These are phyloP conservation scores for Oligophagozyma castellii DNA, from an alignment of 1,139 yeast genomes.

Conservation along the genomic window DNA sequence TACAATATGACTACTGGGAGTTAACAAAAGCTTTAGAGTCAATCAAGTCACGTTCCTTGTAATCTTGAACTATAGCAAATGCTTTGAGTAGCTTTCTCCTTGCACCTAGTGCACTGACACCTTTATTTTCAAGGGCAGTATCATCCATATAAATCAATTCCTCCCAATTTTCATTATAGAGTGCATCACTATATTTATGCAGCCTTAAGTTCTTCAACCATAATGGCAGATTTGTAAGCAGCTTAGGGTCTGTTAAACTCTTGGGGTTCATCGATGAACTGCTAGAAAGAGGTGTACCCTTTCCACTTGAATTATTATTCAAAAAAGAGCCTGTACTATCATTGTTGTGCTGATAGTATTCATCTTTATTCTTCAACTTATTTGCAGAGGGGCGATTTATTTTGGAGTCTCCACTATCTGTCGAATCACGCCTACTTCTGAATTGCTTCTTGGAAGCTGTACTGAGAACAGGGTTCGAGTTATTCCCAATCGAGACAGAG, in stretches of 20 bases:
- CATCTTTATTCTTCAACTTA: neutral
- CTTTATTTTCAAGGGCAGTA: constrained; percentile 54
- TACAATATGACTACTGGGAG: constrained; percentile 1
- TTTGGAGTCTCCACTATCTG: constrained; percentile 4
- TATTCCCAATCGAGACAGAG: constrained; percentile 3
- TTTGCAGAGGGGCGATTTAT: constrained; percentile 2
- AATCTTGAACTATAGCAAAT: constrained; percentile 61
- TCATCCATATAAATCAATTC: constrained; percentile 64
- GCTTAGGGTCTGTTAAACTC: constrained; percentile 49
- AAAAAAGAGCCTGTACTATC: constrained; percentile 3
- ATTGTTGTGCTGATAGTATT: constrained; percentile 1
- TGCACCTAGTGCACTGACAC: constrained; percentile 92
- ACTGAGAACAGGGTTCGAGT: no score
- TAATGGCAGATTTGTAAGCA: constrained; percentile 70
- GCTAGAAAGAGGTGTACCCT: constrained; percentile 19
- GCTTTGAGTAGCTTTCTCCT: constrained; percentile 85
- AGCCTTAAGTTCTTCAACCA: constrained; percentile 84
- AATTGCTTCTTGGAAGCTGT: neutral
- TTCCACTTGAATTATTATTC: constrained; percentile 4
- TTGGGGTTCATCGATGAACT: constrained; percentile 40
- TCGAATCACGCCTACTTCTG: constrained; percentile 9
- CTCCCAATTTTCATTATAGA: constrained; percentile 66
- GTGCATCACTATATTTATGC: constrained; percentile 84
- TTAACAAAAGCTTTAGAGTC: constrained; percentile 16
- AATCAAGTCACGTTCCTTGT: constrained; percentile 26